Evolutionary conservation across 2,329 filamentous ascomycete genomes (phyloP), one percentile per base, ranked within the genome.

Genomic region (Sporothrix inflata): DNA sequence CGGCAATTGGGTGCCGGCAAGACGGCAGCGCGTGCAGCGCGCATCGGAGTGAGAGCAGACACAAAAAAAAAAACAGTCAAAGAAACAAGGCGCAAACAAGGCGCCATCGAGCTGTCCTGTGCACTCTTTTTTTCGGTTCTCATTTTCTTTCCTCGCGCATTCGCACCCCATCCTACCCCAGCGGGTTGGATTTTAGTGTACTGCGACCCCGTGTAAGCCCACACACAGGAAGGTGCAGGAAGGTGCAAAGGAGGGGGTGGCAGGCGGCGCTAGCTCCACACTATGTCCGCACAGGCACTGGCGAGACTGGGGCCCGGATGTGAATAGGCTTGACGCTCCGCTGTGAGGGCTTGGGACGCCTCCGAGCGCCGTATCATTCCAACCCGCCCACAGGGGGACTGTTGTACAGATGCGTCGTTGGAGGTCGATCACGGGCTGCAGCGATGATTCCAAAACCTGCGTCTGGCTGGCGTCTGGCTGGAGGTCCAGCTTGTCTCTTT

Each of bases 1-100:
- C 69, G 69, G 69, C 69, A 70, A 49, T 27, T 63, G 38, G 38
- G 42, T 63, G 69, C 69, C 69, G 69, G 53, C 16, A 40, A 53
- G 42, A 16, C 69, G 69, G 30, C 55, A 61, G 42, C 19, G 38
- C 19, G 12, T 12, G 8, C 21, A 38, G 34, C 16, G 40, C 42
- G 42, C 24, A 34, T 66, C 63, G 24, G 42, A 49, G n/a, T n/a
- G 24, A 45, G 55, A 40, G 55, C 27, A 51, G 16, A 63, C n/a
- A 42, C 16, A 55, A 30, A 19, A 42, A 21, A n/a, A 34, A 45
- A 63, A 49, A 7, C 2, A 19, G 63, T 24, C 38, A 49, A 24
- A 21, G 30, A 40, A 45, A 24, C n/a, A n/a, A n/a, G n/a, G n/a
- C n/a, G n/a, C n/a, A n/a, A 42, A 38, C 47, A 45, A 45, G 16